Base-by-base conservation (phyloP, 352 stramenopile species). In the Halophytophthora polymorphica region DNA sequence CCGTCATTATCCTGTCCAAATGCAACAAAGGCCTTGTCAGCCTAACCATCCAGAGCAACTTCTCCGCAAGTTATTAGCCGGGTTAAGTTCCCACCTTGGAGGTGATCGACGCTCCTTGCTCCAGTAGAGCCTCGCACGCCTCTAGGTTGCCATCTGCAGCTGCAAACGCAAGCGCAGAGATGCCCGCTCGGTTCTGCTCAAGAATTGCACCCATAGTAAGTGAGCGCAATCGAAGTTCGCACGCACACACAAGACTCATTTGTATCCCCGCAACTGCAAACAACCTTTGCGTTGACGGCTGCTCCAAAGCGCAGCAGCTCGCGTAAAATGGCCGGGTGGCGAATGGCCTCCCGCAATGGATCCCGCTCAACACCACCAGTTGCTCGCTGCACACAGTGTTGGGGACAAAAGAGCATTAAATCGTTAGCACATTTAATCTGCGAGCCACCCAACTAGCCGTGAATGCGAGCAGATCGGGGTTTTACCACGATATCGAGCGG, bases 1-100 rank as follows among this genome's bases (percentile, higher is more conserved):
- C 72, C 72, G 18, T 66, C 61, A 23, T 68, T 58, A 39, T 83
- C 72, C 72, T 83, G 18, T 56, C 34, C 31, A 21, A 53, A 52
- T 6, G 12, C 41, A 18, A 21, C 13, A n/a, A 2, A 23, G 2
- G 11, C 18, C 38, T 17, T 40, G 31, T 53, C 29, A 21, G 7
- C 25, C 0, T 10, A 15, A 23, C 36, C 42, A 49, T 15, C 13
- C 4, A 15, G n/a, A 23, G 3, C 11, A 2, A 7, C 36, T 6
- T 38, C 33, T 5, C 33, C 6, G 33, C 5, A 35, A 2, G 11
- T 18, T 10, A 44, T 42, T 6, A 47, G 5, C 11, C 21, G 22
- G 17, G 2, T 21, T 35, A 10, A 41, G 21, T 19, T 21, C 34
- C 8, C 44, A 71, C 69, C 52, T 73, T 78, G 8, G 59, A 56